phyloP scores from a whole-genome alignment of 257 asterid species.

The Petunia axillaris region DNA sequence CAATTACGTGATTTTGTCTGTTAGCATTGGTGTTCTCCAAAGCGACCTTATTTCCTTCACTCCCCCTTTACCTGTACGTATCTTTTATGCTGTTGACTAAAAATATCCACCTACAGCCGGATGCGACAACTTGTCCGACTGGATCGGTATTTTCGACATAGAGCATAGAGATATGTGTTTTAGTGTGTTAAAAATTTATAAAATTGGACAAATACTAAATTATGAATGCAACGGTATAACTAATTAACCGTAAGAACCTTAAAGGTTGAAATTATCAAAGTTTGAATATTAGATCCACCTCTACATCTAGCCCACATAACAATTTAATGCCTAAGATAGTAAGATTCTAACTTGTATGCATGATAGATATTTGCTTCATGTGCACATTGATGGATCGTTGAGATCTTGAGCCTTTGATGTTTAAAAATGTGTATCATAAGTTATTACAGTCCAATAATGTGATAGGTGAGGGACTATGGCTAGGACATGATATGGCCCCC shows the following conservation, averaged over 20 bases:
- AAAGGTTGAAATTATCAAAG: too few species aligned
- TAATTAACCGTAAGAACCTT: too few species aligned
- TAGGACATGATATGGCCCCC: conserved; percentile 45
- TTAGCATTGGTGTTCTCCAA: conserved; percentile 93
- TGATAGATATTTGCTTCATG: neutral
- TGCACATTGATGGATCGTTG: neutral
- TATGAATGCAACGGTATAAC: too few species aligned
- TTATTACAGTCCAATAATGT: conserved; percentile 24
- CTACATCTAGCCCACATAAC: neutral
- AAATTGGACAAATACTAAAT: too few species aligned
- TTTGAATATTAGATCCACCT: neutral
- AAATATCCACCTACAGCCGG: neutral
- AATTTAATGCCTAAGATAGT: neutral
- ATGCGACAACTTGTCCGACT: too few species aligned
- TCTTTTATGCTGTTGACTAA: neutral
- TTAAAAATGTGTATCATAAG: neutral
- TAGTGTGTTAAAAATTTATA: too few species aligned
- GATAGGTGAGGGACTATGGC: conserved; percentile 22
- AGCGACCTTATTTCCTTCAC: conserved; percentile 70
- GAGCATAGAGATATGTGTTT: too few species aligned
- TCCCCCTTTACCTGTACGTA: conserved; percentile 80
- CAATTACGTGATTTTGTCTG: conserved; percentile 78
- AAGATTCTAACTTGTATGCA: too few species aligned
- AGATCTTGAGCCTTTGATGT: conserved; percentile 28
- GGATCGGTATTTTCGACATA: neutral